A percentile compares a stretch with the other conserved stretches of the same genome.
phyloP scores from a whole-genome alignment of 768 basidiomycete genomes.

The Leccinum pellstonianum region DNA sequence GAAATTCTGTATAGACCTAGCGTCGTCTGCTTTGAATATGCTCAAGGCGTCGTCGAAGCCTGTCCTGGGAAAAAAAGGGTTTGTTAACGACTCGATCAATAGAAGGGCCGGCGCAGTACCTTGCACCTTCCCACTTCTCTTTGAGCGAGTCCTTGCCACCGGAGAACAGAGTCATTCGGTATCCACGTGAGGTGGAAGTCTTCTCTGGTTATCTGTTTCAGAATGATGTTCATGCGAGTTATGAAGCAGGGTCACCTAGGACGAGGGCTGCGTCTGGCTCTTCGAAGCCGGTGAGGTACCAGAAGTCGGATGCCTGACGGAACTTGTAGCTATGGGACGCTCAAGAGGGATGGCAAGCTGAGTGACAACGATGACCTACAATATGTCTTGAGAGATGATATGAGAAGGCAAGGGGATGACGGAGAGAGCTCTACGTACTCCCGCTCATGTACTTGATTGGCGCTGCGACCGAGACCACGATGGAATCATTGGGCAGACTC shows the following conservation, averaged over 20 bases:
- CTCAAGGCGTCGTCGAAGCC: slow-evolving; percentile 59
- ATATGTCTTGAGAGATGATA: slow-evolving; percentile 52
- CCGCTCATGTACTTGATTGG: slow-evolving; percentile 84
- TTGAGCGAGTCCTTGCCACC: slow-evolving; percentile 68
- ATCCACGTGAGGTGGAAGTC: slow-evolving; percentile 67
- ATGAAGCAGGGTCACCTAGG: slow-evolving; percentile 51
- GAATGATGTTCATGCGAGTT: neutral
- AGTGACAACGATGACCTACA: slow-evolving; percentile 49
- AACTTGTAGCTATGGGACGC: slow-evolving; percentile 77
- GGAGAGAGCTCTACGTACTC: slow-evolving; percentile 47
- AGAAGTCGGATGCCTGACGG: slow-evolving; percentile 88
- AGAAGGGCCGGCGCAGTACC: slow-evolving; percentile 35
- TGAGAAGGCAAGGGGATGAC: slow-evolving; percentile 12
- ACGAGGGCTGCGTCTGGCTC: slow-evolving; percentile 91
- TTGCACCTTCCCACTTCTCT: slow-evolving; percentile 92
- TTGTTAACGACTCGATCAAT: neutral
- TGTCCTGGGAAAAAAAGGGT: slow-evolving; percentile 45
- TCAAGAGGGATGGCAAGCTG: slow-evolving; percentile 9
- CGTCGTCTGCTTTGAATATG: slow-evolving; percentile 80
- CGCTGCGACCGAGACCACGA: slow-evolving; percentile 77
- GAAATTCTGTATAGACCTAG: slow-evolving; percentile 54
- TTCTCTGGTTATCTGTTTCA: slow-evolving; percentile 51
- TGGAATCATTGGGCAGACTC: slow-evolving; percentile 63
- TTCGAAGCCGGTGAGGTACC: slow-evolving; percentile 95
- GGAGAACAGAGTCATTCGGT: slow-evolving; percentile 84